Conservation (phyloP, 495 filamentous ascomycete species). For the Haplographium delicatum region DNA sequence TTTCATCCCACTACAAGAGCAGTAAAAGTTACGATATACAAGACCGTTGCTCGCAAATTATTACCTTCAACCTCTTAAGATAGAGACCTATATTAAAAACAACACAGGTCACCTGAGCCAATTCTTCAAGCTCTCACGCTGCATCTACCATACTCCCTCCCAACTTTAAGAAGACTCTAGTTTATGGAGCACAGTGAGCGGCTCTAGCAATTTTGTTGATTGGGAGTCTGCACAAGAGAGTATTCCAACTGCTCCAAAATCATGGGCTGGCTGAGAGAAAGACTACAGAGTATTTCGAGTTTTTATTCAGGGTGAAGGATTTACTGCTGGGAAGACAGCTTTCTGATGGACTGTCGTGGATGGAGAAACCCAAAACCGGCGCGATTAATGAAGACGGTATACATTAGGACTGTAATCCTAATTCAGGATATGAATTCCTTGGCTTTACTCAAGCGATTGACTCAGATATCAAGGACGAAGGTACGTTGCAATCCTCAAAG, state of each 20-base stretch:
- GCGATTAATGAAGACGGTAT: too few species aligned
- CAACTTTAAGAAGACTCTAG: constrained; percentile 53
- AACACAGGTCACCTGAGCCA: constrained; percentile 31
- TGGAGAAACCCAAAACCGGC: too few species aligned
- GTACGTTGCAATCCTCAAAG: too few species aligned
- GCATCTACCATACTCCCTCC: constrained; percentile 51
- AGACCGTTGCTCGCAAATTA: not conserved
- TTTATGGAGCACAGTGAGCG: constrained; percentile 31
- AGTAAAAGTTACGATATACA: not conserved
- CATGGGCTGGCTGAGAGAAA: not conserved
- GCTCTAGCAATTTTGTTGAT: constrained; percentile 22
- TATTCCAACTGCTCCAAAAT: constrained; percentile 23
- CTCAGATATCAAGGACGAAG: too few species aligned
- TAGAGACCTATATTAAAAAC: constrained; percentile 30
- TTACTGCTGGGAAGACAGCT: constrained; percentile 22
- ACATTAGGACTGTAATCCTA: too few species aligned
- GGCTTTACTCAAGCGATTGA: too few species aligned
- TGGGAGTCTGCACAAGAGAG: constrained; percentile 30
- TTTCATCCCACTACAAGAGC: not conserved
- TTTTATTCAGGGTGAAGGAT: constrained; percentile 32
- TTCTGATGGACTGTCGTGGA: constrained; percentile 29
- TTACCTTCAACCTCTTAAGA: not conserved
- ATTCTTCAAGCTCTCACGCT: constrained; percentile 39
- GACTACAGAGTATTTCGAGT: constrained; percentile 35
- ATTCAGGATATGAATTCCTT: too few species aligned